These are phyloP conservation scores for Umbilicus rupestris DNA, from an alignment of 164 flowering plant species.

Conservation along the genomic window DNA sequence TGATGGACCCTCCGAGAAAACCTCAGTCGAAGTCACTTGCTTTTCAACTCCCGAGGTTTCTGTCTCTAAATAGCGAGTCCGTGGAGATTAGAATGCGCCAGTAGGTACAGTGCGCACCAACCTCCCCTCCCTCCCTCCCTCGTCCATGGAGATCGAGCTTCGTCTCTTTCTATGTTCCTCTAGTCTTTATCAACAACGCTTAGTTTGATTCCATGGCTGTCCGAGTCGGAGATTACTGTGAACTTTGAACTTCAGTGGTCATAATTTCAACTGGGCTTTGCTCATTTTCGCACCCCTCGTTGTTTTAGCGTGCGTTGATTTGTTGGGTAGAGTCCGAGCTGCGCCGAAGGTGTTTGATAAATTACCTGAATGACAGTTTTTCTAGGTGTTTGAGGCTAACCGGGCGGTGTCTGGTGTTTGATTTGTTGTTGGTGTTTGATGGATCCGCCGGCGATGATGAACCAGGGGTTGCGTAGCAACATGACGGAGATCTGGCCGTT, in stretches of 20 bases:
- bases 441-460: conserved; percentile 42
- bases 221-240: background rate
- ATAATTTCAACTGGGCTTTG: background rate
- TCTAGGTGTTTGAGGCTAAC: background rate
- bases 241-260: background rate
- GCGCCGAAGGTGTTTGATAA: background rate
- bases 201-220: background rate
- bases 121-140: conserved; percentile 23
- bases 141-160: conserved; percentile 24
- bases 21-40: conserved; percentile 34
- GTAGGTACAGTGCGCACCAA: conserved; percentile 23
- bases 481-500: conserved; percentile 54
- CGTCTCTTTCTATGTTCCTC: background rate
- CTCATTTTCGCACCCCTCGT: background rate
- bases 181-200: background rate
- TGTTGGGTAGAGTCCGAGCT: background rate
- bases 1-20: conserved; percentile 31
- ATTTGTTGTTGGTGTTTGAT: conserved; percentile 12
- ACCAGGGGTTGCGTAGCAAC: conserved; percentile 21
- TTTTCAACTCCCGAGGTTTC: conserved; percentile 32
- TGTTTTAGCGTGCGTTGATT: background rate
- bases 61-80: conserved; percentile 14
- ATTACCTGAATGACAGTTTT: background rate
- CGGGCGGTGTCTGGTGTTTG: no score
- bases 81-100: conserved; percentile 11